Evolutionary conservation across 2,329 filamentous ascomycete species (phyloP), one percentile per base, ranked within the genome.

Genomic region (Elsinoe ampelina): DNA sequence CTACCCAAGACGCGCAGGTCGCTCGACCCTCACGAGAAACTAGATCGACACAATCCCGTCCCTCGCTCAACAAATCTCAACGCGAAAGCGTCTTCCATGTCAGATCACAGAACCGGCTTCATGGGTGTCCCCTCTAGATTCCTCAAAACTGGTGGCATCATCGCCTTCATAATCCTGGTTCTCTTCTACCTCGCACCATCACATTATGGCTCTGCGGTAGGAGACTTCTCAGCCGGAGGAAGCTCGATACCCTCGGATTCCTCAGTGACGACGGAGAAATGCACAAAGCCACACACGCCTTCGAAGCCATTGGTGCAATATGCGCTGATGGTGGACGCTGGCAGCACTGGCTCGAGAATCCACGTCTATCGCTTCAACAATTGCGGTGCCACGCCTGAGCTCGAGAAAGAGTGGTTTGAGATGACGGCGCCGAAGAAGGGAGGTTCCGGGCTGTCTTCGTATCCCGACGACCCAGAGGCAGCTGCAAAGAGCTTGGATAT

Each of bases 351-450:
- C 60, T 97, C 93, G 59, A 87, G 93, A 65, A 96, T 98, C 69
- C 95, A 98, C 76, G 90, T 97, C 59, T 98, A 96, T 80, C 88
- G 90, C 70, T 98, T 97, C 82, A 97, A 97, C 79, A 97, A 97
- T 77, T 98, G 92, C 75, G 93, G 91, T 11, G 75, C 89, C 6
- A 91, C 91, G n/a, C 93, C 93, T 22, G 91, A 96, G 74, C 81
- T 98, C 52, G 93, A 98, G 74, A 77, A 84, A 68, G 93, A 98
- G 70, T 80, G 88, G 58, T 98, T 98, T 73, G 85, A 92, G 77
- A 90, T 91, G 86, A 97, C 91, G 10, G 84, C 88, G 69, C 92
- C 89, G 80, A 84, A 81, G 63, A 80, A 88, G 55, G 89, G 90
- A 60, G 76, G 93, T 75, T 83, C 81, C 19, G 84, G 84, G 19